A percentile compares a stretch with the other conserved stretches of the same genome.
These are phyloP conservation scores for Phyllosticta citribraziliensis DNA, from an alignment of 2,329 filamentous ascomycete species.

Conservation along the genomic window DNA sequence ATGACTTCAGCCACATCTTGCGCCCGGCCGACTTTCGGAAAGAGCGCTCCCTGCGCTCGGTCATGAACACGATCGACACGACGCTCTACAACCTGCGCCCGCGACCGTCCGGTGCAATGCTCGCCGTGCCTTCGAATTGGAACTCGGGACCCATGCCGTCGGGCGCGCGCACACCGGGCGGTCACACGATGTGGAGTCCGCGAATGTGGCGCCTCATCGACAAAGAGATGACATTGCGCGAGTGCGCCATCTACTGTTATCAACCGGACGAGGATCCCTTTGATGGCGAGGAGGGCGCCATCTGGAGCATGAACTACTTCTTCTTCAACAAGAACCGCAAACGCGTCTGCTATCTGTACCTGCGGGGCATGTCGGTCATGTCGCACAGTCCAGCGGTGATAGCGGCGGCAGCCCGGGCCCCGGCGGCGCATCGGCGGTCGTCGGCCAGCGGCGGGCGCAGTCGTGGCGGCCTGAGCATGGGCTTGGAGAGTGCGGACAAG, in stretches of 20 bases:
- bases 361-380: conserved; percentile 76
- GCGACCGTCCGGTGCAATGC: conserved; percentile 21
- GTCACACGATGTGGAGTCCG: conserved; percentile 65
- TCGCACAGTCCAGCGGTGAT: conserved; percentile 47
- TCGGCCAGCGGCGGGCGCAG: not conserved
- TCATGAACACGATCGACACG: conserved; percentile 81
- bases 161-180: conserved; percentile 38
- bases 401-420: not conserved
- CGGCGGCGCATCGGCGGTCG: not conserved
- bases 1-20: conserved; percentile 91
- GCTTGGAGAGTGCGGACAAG: conserved; percentile 49
- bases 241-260: conserved; percentile 86
- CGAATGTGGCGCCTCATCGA: conserved; percentile 89
- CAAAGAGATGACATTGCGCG: conserved; percentile 84
- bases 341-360: conserved; percentile 86
- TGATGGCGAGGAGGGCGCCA: conserved; percentile 81
- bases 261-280: conserved; percentile 83
- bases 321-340: conserved; percentile 93
- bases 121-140: conserved; percentile 17
- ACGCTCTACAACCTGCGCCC: conserved; percentile 81
- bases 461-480: conserved; percentile 1
- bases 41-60: conserved; percentile 66
- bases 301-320: conserved; percentile 95
- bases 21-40: conserved; percentile 83
- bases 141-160: conserved; percentile 29